Conservation (phyloP, 2,329 filamentous ascomycete genomes). For the Dactylellina parvicollis region DNA sequence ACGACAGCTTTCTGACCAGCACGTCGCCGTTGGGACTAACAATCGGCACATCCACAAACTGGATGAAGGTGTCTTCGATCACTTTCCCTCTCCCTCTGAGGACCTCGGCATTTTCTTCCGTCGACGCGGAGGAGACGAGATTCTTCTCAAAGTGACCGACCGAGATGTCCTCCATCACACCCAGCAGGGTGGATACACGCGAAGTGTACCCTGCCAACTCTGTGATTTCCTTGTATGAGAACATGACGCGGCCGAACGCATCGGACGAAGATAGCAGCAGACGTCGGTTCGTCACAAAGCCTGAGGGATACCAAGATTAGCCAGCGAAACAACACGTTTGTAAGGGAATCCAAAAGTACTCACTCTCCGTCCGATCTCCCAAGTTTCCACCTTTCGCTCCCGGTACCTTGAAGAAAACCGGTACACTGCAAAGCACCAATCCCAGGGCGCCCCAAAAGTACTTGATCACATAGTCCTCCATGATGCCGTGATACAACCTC, state of each 20-base stretch:
- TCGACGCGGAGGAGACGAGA: constrained; percentile 86
- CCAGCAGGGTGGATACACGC: constrained; percentile 84
- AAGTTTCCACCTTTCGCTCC: constrained; percentile 66
- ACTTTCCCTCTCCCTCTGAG: constrained; percentile 83
- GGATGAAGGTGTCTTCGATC: constrained; percentile 82
- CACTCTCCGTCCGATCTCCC: constrained; percentile 68
- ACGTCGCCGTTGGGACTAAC: constrained; percentile 97
- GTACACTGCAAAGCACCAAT: constrained; percentile 88
- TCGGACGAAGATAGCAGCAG: constrained; percentile 94
- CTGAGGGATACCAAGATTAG: constrained; percentile 63
- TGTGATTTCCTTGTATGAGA: constrained; percentile 96
- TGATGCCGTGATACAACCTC: constrained; percentile 96
- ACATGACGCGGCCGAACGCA: constrained; percentile 95
- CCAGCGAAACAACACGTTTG: constrained; percentile 12
- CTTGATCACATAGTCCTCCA: constrained; percentile 99
- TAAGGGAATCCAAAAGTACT: constrained; percentile 60
- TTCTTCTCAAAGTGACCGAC: constrained; percentile 95
- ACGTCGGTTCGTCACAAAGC: constrained; percentile 89
- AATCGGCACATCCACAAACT: constrained; percentile 89
- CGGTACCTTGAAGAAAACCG: constrained; percentile 93
- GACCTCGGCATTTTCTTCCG: constrained; percentile 81
- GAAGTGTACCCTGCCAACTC: constrained; percentile 96
- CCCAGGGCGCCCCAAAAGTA: constrained; percentile 98
- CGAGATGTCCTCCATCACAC: constrained; percentile 94
- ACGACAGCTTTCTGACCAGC: constrained; percentile 83